Conservation (phyloP, 768 basidiomycete species). For the Rhodotorula taiwanensis region DNA sequence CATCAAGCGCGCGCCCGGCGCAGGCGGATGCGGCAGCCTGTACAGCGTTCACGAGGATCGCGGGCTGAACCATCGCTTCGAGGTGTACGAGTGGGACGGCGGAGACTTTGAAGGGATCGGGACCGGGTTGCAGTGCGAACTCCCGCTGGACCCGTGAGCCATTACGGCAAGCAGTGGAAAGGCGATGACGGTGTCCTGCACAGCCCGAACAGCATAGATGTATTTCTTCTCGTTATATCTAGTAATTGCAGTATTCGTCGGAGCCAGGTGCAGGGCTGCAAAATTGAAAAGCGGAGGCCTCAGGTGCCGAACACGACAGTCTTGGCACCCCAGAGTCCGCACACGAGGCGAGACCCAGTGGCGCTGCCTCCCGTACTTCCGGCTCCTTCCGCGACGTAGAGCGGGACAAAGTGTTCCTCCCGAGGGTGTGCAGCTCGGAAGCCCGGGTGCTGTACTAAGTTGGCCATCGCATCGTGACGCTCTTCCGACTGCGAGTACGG, state of each 20-base stretch:
- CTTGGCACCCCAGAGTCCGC: conserved; percentile 1
- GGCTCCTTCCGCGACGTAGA: conserved; percentile 70
- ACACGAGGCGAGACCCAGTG: conserved; percentile 58
- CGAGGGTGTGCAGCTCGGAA: conserved; percentile 67
- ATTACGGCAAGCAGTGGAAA: too few relatives aligned
- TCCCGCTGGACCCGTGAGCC: conserved; percentile 3
- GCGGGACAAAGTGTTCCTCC: conserved; percentile 72
- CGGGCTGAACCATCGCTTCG: conserved; percentile 83
- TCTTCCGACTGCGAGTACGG: conserved; percentile 47
- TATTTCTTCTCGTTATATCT: not conserved
- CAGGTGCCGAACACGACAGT: not conserved
- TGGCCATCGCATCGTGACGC: conserved; percentile 55
- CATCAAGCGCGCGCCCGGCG: conserved; percentile 62
- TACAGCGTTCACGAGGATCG: conserved; percentile 70
- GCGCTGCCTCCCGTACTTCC: conserved; percentile 47
- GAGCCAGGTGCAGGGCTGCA: not conserved
- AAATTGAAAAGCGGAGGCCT: too few relatives aligned
- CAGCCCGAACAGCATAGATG: too few relatives aligned
- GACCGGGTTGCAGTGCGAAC: not conserved
- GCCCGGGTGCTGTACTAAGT: conserved; percentile 55
- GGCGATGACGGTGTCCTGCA: too few relatives aligned
- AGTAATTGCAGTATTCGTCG: not conserved
- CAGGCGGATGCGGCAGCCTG: conserved; percentile 74
- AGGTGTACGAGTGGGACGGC: conserved; percentile 58
- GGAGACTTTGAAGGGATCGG: conserved; percentile 2